Evolutionary conservation across 441 rosid genomes (phyloP).

Genomic region (Rhodomyrtus psidioides): DNA sequence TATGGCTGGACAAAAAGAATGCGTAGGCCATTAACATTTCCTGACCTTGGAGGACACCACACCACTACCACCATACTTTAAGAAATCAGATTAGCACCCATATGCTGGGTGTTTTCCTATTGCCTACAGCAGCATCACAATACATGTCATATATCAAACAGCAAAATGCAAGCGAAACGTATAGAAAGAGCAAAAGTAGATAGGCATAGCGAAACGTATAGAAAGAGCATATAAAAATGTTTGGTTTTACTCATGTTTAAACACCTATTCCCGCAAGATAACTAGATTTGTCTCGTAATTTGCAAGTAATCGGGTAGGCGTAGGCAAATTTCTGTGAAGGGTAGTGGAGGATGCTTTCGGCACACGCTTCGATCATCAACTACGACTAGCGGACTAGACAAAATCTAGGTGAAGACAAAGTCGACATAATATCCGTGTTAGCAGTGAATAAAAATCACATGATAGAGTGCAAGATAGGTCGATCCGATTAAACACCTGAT

Average conservation of each 20-base stretch:
- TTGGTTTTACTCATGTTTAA: not conserved
- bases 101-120: not conserved
- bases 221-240: not conserved
- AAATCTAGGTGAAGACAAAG: not conserved
- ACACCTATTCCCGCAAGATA: not conserved
- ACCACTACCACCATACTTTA: not conserved
- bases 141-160: not conserved
- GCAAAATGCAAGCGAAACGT: not conserved
- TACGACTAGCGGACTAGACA: not conserved
- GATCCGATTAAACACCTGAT: slow-evolving; percentile 35
- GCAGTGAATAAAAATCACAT: not conserved
- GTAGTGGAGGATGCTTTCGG: not conserved
- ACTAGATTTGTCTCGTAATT: not conserved
- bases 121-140: not conserved
- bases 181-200: no score
- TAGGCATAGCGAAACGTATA: not conserved
- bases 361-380: not conserved
- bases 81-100: not conserved
- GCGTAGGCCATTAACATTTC: not conserved
- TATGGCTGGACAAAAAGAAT: not conserved
- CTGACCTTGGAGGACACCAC: not conserved
- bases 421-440: not conserved
- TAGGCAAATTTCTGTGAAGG: not conserved
- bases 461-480: not conserved
- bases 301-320: not conserved